Percentiles rank a stretch among this genome's conserved stretches.
phyloP scores from a whole-genome alignment of 2,329 filamentous ascomycete genomes.

The Neurospora sp. region DNA sequence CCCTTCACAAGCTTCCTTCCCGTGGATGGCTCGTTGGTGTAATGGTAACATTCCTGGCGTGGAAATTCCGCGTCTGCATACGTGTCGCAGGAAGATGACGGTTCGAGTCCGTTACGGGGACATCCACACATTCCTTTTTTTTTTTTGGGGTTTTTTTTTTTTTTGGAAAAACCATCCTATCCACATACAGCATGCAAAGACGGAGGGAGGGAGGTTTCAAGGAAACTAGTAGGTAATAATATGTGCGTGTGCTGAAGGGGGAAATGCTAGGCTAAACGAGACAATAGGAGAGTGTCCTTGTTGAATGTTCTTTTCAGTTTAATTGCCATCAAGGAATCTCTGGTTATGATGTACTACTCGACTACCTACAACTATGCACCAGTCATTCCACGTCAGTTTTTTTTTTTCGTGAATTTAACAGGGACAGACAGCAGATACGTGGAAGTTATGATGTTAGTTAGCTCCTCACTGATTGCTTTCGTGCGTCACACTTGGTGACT shows the following conservation, averaged over 20 bases:
- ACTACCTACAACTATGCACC: too few species aligned
- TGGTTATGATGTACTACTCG: not conserved
- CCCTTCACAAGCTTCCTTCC: not conserved
- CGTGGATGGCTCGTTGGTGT: not conserved
- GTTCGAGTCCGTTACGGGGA: not conserved
- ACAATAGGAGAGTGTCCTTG: not conserved
- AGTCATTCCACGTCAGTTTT: not conserved
- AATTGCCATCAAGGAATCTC: not conserved
- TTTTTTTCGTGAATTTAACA: too few species aligned
- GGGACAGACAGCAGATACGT: too few species aligned
- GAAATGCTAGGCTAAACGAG: not conserved
- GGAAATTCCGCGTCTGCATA: not conserved
- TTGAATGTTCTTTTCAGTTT: not conserved
- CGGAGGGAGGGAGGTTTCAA: not conserved
- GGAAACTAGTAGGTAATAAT: not conserved
- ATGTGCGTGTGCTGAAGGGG: not conserved
- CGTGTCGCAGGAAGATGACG: not conserved
- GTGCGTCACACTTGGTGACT: too few species aligned
- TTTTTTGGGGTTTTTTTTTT: not conserved
- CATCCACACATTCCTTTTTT: not conserved
- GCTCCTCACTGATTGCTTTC: too few species aligned
- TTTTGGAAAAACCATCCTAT: not conserved
- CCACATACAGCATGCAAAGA: not conserved
- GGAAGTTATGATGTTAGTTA: too few species aligned
- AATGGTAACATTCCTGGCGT: not conserved